Conservation (phyloP, 495 filamentous ascomycete genomes). For the Massariosphaeria phaeospora region DNA sequence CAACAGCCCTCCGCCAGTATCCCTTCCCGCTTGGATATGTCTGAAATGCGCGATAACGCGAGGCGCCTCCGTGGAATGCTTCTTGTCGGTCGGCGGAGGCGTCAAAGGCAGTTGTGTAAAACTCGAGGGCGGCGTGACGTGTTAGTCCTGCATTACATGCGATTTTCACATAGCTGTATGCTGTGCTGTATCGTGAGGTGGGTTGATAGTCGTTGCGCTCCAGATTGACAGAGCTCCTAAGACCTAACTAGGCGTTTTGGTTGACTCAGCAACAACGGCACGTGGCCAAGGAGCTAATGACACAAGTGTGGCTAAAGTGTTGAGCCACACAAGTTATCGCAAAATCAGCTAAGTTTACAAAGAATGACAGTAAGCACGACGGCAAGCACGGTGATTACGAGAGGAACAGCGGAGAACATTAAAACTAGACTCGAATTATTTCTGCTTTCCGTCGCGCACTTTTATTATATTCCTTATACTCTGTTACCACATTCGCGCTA, state of each 20-base stretch:
- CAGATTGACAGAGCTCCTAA: too few relatives aligned
- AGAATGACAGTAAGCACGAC: too few relatives aligned
- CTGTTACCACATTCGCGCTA: neutral
- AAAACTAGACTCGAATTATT: too few relatives aligned
- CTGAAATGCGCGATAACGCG: conserved; percentile 10
- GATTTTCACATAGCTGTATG: conserved; percentile 13
- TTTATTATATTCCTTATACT: neutral
- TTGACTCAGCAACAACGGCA: neutral
- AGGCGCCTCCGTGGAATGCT: conserved; percentile 5
- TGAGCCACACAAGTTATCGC: too few relatives aligned
- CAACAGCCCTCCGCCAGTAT: conserved; percentile 11
- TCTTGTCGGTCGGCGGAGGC: conserved; percentile 16
- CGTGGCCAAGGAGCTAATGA: neutral
- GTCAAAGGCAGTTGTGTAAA: conserved; percentile 9
- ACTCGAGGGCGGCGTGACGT: conserved; percentile 11
- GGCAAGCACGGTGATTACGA: too few relatives aligned
- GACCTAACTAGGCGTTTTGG: neutral
- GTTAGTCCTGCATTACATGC: conserved; percentile 4
- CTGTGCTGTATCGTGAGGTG: conserved; percentile 3
- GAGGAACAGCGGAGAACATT: too few relatives aligned
- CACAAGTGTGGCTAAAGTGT: too few relatives aligned
- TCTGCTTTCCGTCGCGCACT: neutral
- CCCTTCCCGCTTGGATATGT: conserved; percentile 21
- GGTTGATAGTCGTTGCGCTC: neutral
- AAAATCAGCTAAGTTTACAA: too few relatives aligned